Evolutionary conservation across 352 stramenopile species (phyloP).

Genomic region (Phytophthora syringae): DNA sequence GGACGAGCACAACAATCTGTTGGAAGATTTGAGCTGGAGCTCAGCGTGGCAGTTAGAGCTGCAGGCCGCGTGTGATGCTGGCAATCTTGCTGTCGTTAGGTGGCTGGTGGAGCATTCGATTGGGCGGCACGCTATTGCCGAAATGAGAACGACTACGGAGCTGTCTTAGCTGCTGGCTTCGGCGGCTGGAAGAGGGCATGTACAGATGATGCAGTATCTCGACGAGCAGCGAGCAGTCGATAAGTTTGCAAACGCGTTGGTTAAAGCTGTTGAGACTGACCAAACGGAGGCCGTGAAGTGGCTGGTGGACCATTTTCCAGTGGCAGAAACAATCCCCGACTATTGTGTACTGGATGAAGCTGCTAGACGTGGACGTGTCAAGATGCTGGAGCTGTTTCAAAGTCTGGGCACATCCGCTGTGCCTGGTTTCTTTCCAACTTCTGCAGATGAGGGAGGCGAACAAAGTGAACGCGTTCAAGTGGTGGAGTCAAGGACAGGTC

Average conservation of each 20-base stretch:
- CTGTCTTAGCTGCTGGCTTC: neutral
- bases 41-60: neutral
- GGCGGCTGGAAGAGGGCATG: neutral
- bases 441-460: too few relatives aligned
- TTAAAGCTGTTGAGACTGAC: neutral
- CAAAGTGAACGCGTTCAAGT: too few relatives aligned
- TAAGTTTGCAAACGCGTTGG: neutral
- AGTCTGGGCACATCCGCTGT: neutral
- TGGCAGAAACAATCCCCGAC: neutral
- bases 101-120: conserved; percentile 3
- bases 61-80: neutral
- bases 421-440: too few relatives aligned
- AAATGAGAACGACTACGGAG: neutral
- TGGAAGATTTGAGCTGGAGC: neutral
- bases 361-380: neutral
- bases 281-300: too few relatives aligned
- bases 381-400: neutral
- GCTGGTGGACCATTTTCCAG: neutral
- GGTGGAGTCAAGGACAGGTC: too few relatives aligned
- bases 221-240: neutral
- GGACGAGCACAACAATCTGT: neutral
- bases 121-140: neutral
- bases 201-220: neutral
- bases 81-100: neutral
- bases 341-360: neutral